Evolutionary conservation across 2,329 filamentous ascomycete genomes (phyloP), one percentile per base, ranked within the genome.

Genomic region (Xylaria sp.): DNA sequence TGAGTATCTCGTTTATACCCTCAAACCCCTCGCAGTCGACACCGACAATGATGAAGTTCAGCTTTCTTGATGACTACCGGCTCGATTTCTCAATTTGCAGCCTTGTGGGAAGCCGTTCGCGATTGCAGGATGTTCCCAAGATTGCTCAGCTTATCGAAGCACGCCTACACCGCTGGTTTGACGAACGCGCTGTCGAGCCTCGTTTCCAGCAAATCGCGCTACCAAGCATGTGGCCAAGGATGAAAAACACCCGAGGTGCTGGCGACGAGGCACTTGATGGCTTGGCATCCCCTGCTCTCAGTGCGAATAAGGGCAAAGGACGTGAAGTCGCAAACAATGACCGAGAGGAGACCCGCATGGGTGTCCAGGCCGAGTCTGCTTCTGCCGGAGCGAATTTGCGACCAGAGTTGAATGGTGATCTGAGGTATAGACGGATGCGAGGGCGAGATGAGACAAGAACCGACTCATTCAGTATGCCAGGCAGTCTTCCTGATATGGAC

Each of bases 1-100:
- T 99, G 20, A 97, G 93, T 53, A 92, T 98, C 53, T 97, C 93
- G 0, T 97, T 98, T 77, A 93, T 97, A 67, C 96, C 96, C 0
- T 88, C 89, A 74, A 91, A 89, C 74, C 86, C 88, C 0, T 86
- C 87, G 13, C 87, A 90, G 73, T 86, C 88, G 28, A 92, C 89
- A 3, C 92, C 92, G 4, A 97, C 96, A 3, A 97, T 94, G 78
- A 91, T 99, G 79, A 93, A 93, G 0, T 98, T 99, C 80, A 97
- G 93, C 65, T 99, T 99, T 77, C 86, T 95, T 40, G 92, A 95
- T 78, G 93, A 96, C 81, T 97, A 97, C 81, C 86, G 93, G 31
- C 85, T 97, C 23, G 93, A 96, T 79, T 90, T 97, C 71, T 93
- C 90, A 3, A 92, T 95, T 33, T 87, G 92, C 70, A 94, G 92